Evolutionary conservation across 257 asterid genomes (phyloP).

Genomic region (Solanum chiquidenum): DNA sequence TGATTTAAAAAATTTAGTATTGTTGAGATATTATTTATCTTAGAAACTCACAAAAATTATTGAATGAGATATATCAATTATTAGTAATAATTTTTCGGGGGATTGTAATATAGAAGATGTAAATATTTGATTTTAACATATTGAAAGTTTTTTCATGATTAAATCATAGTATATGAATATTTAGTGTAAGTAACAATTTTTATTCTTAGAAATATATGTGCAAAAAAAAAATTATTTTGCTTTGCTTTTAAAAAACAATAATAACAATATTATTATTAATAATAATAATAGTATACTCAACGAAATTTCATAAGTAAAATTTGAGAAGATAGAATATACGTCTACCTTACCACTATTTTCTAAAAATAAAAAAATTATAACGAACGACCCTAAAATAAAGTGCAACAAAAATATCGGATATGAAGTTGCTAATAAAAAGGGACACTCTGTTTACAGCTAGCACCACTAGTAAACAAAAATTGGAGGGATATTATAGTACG

Average conservation of each 20-base stretch:
- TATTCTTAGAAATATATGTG: background rate
- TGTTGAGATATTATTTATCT: background rate
- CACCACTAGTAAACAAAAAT: background rate
- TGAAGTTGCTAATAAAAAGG: background rate
- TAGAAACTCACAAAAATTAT: background rate
- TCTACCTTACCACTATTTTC: too few relatives aligned
- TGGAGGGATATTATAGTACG: background rate
- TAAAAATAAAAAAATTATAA: too few relatives aligned
- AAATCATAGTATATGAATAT: background rate
- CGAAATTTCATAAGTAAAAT: too few relatives aligned
- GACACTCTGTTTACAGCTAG: background rate
- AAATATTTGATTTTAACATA: background rate
- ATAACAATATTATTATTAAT: too few relatives aligned
- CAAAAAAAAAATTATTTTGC: too few relatives aligned
- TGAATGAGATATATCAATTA: too few relatives aligned
- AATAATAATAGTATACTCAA: too few relatives aligned
- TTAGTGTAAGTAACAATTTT: background rate
- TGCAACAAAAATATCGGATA: background rate
- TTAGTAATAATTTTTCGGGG: too few relatives aligned
- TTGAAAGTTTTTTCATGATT: background rate
- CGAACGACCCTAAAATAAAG: too few relatives aligned
- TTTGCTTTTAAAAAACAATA: background rate
- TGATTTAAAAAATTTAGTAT: background rate
- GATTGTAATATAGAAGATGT: background rate
- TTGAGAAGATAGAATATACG: fast-evolving